These are phyloP conservation scores for Crithidia sp. DNA, from an alignment of 208 protist genomes.

Conservation along the genomic window DNA sequence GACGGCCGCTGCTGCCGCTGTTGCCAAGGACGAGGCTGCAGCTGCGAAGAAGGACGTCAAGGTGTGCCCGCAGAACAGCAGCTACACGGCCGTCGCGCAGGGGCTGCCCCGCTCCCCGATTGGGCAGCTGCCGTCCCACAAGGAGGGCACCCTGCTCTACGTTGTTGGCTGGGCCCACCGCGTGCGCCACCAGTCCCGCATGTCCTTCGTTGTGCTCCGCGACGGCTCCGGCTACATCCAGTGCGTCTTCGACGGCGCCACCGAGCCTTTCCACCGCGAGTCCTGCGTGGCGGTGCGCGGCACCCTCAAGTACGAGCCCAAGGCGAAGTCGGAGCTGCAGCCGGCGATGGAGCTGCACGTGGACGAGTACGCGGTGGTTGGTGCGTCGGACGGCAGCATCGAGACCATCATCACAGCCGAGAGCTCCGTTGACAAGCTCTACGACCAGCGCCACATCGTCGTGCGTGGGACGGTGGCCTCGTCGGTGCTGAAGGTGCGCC, in stretches of 20 bases:
- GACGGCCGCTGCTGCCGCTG: conserved; percentile 9
- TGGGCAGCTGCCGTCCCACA: conserved; percentile 49
- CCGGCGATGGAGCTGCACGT: conserved; percentile 88
- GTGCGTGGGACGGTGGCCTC: conserved; percentile 91
- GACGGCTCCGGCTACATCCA: conserved; percentile 97
- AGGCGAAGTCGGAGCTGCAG: conserved; percentile 82
- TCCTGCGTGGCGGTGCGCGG: conserved; percentile 86
- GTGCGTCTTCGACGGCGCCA: conserved; percentile 91
- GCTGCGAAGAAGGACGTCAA: conserved; percentile 46
- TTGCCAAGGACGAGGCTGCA: conserved; percentile 9
- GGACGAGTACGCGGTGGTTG: conserved; percentile 87
- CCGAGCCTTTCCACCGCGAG: conserved; percentile 85
- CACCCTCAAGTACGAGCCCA: conserved; percentile 71
- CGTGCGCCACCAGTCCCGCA: conserved; percentile 93
- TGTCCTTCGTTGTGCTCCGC: conserved; percentile 97
- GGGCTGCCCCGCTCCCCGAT: conserved; percentile 51
- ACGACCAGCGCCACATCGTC: conserved; percentile 96
- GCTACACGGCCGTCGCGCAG: conserved; percentile 57
- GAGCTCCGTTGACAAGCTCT: conserved; percentile 90
- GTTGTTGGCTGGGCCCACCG: conserved; percentile 96
- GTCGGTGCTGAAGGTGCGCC: conserved; percentile 92
- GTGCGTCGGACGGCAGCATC: conserved; percentile 80
- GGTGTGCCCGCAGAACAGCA: conserved; percentile 57
- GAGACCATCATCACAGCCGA: conserved; percentile 93
- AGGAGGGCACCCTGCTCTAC: conserved; percentile 73